phyloP scores from a whole-genome alignment of 768 basidiomycete species.

The Pleurotus salmoneostramineus region DNA sequence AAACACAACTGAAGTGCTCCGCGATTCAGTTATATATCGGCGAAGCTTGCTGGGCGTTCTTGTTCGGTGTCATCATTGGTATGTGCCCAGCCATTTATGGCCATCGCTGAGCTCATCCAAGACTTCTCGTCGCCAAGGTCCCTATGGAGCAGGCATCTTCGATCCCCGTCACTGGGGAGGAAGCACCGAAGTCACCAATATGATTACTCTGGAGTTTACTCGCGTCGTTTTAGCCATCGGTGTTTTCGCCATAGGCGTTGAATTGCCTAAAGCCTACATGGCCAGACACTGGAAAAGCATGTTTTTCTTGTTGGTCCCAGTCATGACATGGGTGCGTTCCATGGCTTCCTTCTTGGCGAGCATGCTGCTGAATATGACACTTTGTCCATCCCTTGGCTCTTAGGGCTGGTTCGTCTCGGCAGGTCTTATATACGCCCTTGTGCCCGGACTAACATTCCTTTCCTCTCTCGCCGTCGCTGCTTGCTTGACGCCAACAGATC shows the following conservation, averaged over 20 bases:
- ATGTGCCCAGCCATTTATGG: conserved; percentile 18
- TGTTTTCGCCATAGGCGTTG: conserved; percentile 97
- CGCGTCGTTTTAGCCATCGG: conserved; percentile 93
- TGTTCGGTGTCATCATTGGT: conserved; percentile 91
- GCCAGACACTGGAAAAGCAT: conserved; percentile 89
- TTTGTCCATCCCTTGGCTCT: conserved; percentile 9
- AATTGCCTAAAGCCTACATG: conserved; percentile 96
- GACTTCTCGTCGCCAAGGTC: conserved; percentile 41
- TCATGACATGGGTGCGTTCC: conserved; percentile 77
- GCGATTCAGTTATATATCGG: conserved; percentile 75
- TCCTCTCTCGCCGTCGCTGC: conserved; percentile 89
- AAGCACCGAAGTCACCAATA: conserved; percentile 48
- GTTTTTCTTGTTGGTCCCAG: conserved; percentile 75
- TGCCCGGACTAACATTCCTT: conserved; percentile 87
- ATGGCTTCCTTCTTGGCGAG: neutral
- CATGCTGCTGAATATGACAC: conserved; percentile 9
- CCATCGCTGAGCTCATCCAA: conserved; percentile 8
- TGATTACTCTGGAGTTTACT: conserved; percentile 87
- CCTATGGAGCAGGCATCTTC: conserved; percentile 78
- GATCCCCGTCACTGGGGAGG: conserved; percentile 77
- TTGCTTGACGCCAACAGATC: conserved; percentile 92
- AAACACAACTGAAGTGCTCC: neutral
- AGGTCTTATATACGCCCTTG: conserved; percentile 84
- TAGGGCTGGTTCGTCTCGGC: conserved; percentile 96
- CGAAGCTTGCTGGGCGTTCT: conserved; percentile 93